Conservation (phyloP, 2,329 filamentous ascomycete species). For the Colletotrichum plurivorum region DNA sequence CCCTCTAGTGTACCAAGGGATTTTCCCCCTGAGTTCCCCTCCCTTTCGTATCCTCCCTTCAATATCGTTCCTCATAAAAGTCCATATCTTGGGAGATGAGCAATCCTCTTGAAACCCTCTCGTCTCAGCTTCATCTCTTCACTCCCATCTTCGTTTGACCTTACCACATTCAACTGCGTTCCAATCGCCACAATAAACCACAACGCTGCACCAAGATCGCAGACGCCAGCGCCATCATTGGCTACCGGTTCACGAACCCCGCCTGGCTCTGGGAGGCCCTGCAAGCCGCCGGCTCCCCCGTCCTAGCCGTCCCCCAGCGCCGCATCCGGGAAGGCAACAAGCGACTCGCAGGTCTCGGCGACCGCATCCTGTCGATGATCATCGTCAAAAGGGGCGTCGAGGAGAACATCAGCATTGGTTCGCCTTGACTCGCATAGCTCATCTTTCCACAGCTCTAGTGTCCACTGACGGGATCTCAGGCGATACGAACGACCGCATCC, state of each 20-base stretch:
- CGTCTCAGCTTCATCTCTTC: not conserved
- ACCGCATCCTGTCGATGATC: not conserved
- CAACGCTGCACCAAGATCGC: no score
- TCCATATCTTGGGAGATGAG: no score
- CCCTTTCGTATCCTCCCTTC: not conserved
- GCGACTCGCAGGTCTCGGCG: conserved; percentile 4
- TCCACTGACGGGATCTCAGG: not conserved
- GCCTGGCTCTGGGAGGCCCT: conserved; percentile 21
- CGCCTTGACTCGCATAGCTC: no score
- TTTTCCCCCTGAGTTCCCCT: not conserved
- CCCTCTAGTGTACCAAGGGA: not conserved
- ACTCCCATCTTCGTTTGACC: no score
- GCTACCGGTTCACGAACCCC: not conserved
- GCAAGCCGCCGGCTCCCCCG: not conserved
- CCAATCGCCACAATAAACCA: not conserved
- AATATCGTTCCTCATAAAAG: not conserved
- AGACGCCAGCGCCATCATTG: not conserved
- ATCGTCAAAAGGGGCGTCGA: not conserved
- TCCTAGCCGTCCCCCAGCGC: not conserved
- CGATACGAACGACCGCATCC: not conserved
- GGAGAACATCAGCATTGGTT: not conserved
- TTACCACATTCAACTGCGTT: not conserved
- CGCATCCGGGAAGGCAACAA: conserved; percentile 13
- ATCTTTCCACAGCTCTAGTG: no score
- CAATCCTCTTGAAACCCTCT: no score